Conservation (phyloP, 2,329 filamentous ascomycete species). For the Purpureocillium takamizusanense region DNA sequence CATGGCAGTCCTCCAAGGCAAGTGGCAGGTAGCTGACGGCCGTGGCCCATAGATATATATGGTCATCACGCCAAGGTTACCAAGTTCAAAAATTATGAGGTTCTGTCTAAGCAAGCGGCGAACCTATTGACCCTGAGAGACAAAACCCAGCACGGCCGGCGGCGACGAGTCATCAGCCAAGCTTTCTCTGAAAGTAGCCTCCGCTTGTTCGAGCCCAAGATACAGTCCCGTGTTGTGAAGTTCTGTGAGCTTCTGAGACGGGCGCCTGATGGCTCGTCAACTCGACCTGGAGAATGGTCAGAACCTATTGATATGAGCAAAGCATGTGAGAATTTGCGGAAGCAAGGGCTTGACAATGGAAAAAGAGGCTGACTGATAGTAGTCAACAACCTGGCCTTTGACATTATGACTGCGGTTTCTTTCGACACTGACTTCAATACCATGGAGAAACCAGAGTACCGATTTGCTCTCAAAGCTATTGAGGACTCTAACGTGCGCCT, state of each 20-base stretch:
- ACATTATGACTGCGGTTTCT: slow-evolving; percentile 13
- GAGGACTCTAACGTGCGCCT: slow-evolving; percentile 13
- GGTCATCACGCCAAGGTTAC: slow-evolving; percentile 6
- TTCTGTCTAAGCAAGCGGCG: slow-evolving; percentile 5
- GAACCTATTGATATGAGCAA: slow-evolving; percentile 3
- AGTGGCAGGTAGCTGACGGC: neutral
- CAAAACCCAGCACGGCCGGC: slow-evolving; percentile 5
- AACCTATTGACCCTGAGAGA: slow-evolving; percentile 8
- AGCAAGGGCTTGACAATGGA: too few species aligned
- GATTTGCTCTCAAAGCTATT: slow-evolving; percentile 9
- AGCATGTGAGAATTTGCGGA: slow-evolving; percentile 5
- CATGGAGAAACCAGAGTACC: slow-evolving; percentile 8
- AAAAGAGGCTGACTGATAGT: too few species aligned
- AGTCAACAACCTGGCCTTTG: slow-evolving; percentile 13
- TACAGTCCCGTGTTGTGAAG: slow-evolving; percentile 2
- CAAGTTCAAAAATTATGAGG: slow-evolving; percentile 10
- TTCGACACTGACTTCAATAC: slow-evolving; percentile 9
- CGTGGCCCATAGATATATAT: slow-evolving; percentile 6
- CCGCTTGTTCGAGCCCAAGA: slow-evolving; percentile 10
- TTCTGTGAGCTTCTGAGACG: neutral
- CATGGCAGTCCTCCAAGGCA: neutral
- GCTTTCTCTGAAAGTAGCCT: slow-evolving; percentile 14
- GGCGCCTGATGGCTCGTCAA: neutral
- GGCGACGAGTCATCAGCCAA: slow-evolving; percentile 10
- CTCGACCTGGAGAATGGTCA: slow-evolving; percentile 2